Percentiles rank a stretch among this genome's conserved stretches.
Conservation (phyloP, 371 early-diverging fungal genomes). For the Synchytrium microbalum region DNA sequence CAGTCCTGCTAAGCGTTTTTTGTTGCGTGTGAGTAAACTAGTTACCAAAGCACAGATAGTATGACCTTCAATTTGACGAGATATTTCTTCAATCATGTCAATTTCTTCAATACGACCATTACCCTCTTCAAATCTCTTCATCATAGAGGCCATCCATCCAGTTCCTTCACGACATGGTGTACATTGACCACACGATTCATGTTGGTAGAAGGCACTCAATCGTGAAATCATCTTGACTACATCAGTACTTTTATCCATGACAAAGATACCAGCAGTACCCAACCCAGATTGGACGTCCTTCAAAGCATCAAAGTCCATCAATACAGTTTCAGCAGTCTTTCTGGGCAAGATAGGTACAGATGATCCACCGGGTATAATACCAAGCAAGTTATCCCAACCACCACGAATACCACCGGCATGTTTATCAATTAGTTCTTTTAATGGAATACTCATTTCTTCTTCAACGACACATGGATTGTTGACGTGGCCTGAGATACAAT, state of each 20-base stretch:
- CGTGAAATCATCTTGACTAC: conserved; percentile 88
- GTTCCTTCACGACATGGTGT: conserved; percentile 98
- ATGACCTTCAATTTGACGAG: conserved; percentile 95
- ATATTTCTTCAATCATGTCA: conserved; percentile 84
- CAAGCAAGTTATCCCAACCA: conserved; percentile 98
- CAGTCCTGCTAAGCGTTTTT: not conserved
- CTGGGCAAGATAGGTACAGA: conserved; percentile 91
- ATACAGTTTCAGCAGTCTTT: conserved; percentile 77
- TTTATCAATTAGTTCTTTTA: conserved; percentile 88
- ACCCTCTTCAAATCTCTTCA: conserved; percentile 90
- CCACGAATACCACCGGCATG: conserved; percentile 96
- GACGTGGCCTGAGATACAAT: conserved; percentile 95
- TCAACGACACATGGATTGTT: conserved; percentile 96
- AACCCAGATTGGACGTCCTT: conserved; percentile 89
- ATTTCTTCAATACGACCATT: conserved; percentile 78
- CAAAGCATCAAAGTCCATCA: conserved; percentile 98
- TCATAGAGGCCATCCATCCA: conserved; percentile 90
- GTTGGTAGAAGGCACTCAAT: conserved; percentile 86
- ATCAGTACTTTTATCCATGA: conserved; percentile 95
- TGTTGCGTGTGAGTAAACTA: not conserved
- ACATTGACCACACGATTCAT: conserved; percentile 97
- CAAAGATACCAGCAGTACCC: conserved; percentile 94
- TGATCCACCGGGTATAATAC: conserved; percentile 95
- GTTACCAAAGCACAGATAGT: conserved; percentile 89
- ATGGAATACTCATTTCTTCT: conserved; percentile 96